phyloP scores from a whole-genome alignment of 148 eudicot genomes.

The Rhododendron williamsianum region DNA sequence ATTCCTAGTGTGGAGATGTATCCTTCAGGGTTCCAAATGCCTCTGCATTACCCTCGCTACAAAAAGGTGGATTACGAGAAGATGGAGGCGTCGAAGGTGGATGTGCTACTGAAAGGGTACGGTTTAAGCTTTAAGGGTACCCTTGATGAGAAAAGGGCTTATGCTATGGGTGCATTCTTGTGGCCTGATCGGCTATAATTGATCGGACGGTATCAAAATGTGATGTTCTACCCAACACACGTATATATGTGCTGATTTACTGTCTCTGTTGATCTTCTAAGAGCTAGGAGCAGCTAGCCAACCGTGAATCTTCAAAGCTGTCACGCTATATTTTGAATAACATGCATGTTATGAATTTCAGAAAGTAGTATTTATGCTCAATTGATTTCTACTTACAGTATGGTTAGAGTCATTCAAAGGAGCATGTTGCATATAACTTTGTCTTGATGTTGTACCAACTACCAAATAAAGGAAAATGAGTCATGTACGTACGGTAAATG shows the following conservation, averaged over 20 bases:
- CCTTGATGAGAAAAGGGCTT: conserved; percentile 23
- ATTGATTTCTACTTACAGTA: neutral
- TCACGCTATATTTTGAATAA: neutral
- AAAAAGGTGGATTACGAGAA: conserved; percentile 18
- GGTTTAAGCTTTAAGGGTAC: conserved; percentile 9
- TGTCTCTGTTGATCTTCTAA: no score
- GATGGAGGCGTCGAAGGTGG: conserved; percentile 26
- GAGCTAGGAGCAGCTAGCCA: neutral
- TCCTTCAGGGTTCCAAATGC: conserved; percentile 21
- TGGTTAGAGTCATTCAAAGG: neutral
- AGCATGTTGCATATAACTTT: neutral
- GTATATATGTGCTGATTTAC: neutral
- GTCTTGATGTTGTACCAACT: neutral
- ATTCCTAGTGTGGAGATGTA: neutral
- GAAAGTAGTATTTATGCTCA: neutral
- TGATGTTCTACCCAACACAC: neutral
- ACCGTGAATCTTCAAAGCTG: neutral
- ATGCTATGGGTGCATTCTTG: conserved; percentile 26
- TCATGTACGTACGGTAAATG: neutral
- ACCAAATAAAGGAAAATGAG: neutral
- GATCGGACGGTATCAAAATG: neutral
- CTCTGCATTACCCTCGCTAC: conserved; percentile 30
- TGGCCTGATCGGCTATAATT: conserved; percentile 12
- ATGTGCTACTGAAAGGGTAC: conserved; percentile 15
- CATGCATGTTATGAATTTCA: neutral